A percentile compares a stretch with the other conserved stretches of the same genome.
Evolutionary conservation across 306 rosid genomes (phyloP).

Genomic region (Corylus avellana): DNA sequence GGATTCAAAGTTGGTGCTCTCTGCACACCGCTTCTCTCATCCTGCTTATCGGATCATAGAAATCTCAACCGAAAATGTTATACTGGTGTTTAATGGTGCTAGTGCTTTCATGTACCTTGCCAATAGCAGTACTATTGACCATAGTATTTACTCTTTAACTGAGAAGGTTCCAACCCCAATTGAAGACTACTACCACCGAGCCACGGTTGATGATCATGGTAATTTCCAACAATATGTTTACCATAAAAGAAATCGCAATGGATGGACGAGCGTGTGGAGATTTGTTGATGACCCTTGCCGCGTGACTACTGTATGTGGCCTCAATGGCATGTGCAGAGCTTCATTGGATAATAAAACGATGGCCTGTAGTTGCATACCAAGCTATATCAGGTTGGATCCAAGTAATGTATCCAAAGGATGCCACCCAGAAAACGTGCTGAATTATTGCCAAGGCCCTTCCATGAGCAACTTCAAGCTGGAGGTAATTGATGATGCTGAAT

Average conservation of each 20-base stretch:
- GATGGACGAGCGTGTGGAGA: constrained; percentile 40
- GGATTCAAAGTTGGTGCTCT: constrained; percentile 28
- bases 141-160: neutral
- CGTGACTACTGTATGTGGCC: constrained; percentile 30
- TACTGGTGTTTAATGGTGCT: constrained; percentile 16
- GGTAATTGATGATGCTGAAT: constrained; percentile 37
- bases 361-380: constrained; percentile 26
- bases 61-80: neutral
- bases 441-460: constrained; percentile 24
- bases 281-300: constrained; percentile 26
- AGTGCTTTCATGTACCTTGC: constrained; percentile 19
- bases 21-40: constrained; percentile 22
- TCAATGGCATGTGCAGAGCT: constrained; percentile 24
- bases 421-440: constrained; percentile 7
- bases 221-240: constrained; percentile 36
- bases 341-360: constrained; percentile 34
- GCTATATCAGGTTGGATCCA: constrained; percentile 22
- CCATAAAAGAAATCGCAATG: constrained; percentile 27
- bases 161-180: constrained; percentile 18
- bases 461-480: constrained; percentile 14
- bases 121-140: neutral
- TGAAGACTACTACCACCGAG: constrained; percentile 33
- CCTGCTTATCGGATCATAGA: constrained; percentile 31
- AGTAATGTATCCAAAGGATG: constrained; percentile 29
- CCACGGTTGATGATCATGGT: constrained; percentile 29